These are phyloP conservation scores for Colletotrichum sp. DNA, from an alignment of 2,329 filamentous ascomycete species.

Conservation along the genomic window DNA sequence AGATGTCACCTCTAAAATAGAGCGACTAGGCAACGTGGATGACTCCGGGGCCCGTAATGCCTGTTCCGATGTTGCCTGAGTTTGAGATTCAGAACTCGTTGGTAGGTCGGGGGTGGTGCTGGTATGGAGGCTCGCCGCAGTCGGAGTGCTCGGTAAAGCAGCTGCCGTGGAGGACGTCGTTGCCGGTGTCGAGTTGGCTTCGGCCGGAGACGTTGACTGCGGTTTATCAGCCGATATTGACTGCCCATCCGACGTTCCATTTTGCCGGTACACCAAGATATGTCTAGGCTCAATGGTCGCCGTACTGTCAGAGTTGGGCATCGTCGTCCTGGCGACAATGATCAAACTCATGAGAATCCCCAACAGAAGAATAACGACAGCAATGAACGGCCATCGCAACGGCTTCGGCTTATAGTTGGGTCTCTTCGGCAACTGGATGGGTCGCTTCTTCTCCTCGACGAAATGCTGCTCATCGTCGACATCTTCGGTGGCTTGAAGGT, in stretches of 20 bases:
- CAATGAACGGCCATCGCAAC: slow-evolving; percentile 36
- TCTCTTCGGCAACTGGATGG: neutral
- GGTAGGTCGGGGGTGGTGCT: neutral
- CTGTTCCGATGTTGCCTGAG: neutral
- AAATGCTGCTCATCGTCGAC: slow-evolving; percentile 21
- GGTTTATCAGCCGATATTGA: neutral
- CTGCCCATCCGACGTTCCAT: neutral
- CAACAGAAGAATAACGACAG: slow-evolving; percentile 26
- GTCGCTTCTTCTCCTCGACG: slow-evolving; percentile 3
- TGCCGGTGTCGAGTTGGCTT: neutral
- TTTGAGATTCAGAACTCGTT: neutral
- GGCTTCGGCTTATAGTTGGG: slow-evolving; percentile 35
- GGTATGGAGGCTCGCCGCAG: neutral
- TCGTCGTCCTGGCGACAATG: slow-evolving; percentile 27
- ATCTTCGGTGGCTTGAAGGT: slow-evolving; percentile 32
- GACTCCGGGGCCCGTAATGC: neutral
- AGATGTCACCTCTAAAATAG: neutral
- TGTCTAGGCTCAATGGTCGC: slow-evolving; percentile 24
- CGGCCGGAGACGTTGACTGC: neutral
- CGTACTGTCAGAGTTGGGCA: slow-evolving; percentile 34
- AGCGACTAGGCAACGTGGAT: neutral
- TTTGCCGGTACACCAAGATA: neutral
- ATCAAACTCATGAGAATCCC: slow-evolving; percentile 29
- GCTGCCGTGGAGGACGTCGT: neutral
- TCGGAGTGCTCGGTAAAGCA: neutral